Conservation (phyloP, 1,139 yeast genomes). For the Pichia sp. region DNA sequence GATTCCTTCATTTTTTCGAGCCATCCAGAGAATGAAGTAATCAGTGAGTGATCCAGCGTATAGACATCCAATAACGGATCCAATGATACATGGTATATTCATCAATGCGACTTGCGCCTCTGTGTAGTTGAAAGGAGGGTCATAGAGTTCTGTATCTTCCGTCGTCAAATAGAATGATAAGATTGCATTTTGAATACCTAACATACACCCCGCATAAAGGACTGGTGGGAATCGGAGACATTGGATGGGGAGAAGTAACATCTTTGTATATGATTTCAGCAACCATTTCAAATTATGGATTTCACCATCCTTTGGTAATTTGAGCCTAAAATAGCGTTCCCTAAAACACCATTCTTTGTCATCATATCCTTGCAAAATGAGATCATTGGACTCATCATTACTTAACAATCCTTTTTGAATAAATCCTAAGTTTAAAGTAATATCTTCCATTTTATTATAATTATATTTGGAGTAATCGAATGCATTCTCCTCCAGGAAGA, state of each 20-base stretch:
- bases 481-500: constrained; percentile 66
- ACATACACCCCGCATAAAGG: constrained; percentile 31
- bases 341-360: constrained; percentile 26
- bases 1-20: constrained; percentile 32
- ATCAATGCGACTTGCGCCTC: constrained; percentile 31
- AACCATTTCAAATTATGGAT: constrained; percentile 25
- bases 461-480: constrained; percentile 52
- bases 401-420: constrained; percentile 20
- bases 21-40: constrained; percentile 35
- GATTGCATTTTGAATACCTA: constrained; percentile 37
- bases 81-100: constrained; percentile 36
- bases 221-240: constrained; percentile 34
- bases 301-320: constrained; percentile 15
- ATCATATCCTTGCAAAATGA: constrained; percentile 20
- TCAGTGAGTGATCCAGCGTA: constrained; percentile 36
- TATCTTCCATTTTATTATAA: constrained; percentile 31
- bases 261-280: constrained; percentile 27
- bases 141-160: constrained; percentile 31
- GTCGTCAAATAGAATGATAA: constrained; percentile 36
- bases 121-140: constrained; percentile 31
- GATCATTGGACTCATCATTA: constrained; percentile 16
- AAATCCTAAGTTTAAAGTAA: constrained; percentile 17
- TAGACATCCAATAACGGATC: constrained; percentile 34
- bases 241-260: constrained; percentile 26
- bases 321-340: constrained; percentile 25